Base-by-base conservation (phyloP, 108 stramenopile species). In the Nitzschia putrida region DNA sequence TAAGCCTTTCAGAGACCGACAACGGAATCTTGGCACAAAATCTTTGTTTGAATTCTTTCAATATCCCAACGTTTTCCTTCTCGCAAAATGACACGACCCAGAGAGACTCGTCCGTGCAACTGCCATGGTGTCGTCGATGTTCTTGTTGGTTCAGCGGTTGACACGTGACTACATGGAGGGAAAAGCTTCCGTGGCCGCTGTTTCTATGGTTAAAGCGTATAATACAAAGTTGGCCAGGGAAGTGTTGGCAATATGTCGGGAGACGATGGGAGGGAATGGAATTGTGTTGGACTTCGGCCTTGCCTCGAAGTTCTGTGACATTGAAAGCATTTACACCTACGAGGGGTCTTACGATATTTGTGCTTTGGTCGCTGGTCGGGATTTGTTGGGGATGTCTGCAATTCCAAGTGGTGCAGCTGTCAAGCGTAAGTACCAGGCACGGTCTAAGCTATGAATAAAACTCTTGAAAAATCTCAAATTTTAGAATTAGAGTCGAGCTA, bases 281-380 rank as follows among this genome's bases (percentile, higher is more conserved):
- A 70, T 70, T 50, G 43, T 70, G 22, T 41, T 70, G 6, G 57
- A 70, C 22, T 51, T 49, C 34, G 69, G 69, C 22, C 58, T 70
- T 18, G 69, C 69, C 39, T 43, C 40, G 29, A 70, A 70, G 23
- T 70, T 55, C 10, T 55, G 54, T 51, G 69, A 70, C 26, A 51
- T 70, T 8, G 69, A 70, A 38, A 37, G 22, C 16, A 60, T 52
- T 1, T 60, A 59, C 42, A 70, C 69, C 21, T 70, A 70, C 21
- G 69, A 70, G 37, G 69, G 69, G 20, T 59, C 69, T 12, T 70
- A 70, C 34, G 69, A 70, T 16, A 45, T 70, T n/a, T 70, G 69
- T 50, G 3, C 42, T 7, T 49, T 70, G 9, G 69, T 70, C 51
- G 37, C 40, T 59, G 69, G 69, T 14, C 45, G 69, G 34, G 58